Evolutionary conservation across 176 grass and related monocot genomes (phyloP).

Genomic region (Thinopyrum elongatum): DNA sequence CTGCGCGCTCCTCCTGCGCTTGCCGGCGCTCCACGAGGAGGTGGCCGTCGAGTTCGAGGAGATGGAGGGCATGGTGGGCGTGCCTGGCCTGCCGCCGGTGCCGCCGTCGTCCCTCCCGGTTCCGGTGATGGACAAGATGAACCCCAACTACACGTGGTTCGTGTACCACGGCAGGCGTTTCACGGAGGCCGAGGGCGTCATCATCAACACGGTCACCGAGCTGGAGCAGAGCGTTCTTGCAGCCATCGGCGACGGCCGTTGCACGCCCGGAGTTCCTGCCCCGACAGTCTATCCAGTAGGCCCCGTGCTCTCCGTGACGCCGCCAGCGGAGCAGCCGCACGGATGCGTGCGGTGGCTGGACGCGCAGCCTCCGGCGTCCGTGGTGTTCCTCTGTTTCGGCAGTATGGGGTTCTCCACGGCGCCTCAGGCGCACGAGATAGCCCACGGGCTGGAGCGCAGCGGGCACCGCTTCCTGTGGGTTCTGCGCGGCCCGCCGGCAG

Average conservation of each 20-base stretch:
- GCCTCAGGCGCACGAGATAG: background rate
- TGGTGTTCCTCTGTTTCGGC: background rate
- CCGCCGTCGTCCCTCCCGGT: background rate
- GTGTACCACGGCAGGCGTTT: background rate
- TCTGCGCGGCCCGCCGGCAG: background rate
- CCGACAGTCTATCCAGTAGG: background rate
- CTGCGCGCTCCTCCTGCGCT: conserved; percentile 6
- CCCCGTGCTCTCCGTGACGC: background rate
- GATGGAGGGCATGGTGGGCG: background rate
- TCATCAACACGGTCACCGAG: background rate
- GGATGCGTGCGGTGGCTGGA: conserved; percentile 18
- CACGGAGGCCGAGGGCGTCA: conserved; percentile 1
- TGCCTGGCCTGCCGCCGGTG: background rate
- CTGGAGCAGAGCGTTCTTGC: background rate
- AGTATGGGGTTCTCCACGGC: background rate
- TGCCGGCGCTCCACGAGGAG: conserved; percentile 18
- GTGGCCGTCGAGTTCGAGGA: background rate
- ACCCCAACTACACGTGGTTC: background rate
- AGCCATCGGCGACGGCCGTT: background rate
- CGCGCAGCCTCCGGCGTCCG: conserved; percentile 4
- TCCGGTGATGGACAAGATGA: background rate
- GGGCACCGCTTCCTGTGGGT: conserved; percentile 6
- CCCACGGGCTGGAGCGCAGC: conserved; percentile 8
- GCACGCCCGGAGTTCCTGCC: background rate
- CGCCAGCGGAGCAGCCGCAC: background rate